Conservation (phyloP, 208 protist species). For the Novymonas esmeraldas region DNA sequence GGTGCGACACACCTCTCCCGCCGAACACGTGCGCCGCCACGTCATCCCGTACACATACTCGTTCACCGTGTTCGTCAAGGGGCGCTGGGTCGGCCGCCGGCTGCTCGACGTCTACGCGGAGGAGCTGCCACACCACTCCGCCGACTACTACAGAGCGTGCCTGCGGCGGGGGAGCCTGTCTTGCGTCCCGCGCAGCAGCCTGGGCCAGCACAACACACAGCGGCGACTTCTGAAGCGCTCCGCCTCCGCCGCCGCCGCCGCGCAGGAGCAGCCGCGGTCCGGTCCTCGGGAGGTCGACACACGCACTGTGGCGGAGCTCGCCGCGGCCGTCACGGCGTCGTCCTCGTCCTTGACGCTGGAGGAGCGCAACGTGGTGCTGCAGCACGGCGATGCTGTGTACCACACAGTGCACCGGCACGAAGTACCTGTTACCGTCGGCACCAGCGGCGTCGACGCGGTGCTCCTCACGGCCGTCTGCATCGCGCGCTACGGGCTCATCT, state of each 20-base stretch:
- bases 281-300: too few species aligned
- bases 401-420: conserved; percentile 96
- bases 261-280: too few species aligned
- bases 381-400: conserved; percentile 81
- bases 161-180: conserved; percentile 75
- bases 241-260: too few species aligned
- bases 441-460: conserved; percentile 55
- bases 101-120: conserved; percentile 89
- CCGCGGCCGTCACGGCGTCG: too few species aligned
- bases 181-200: conserved; percentile 23
- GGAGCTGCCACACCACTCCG: conserved; percentile 87
- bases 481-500: conserved; percentile 53
- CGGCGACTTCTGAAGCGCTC: conserved; percentile 48
- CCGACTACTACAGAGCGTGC: conserved; percentile 85
- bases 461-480: conserved; percentile 63
- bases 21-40: conserved; percentile 43
- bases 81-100: conserved; percentile 87
- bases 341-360: too few species aligned
- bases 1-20: conserved; percentile 14
- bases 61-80: conserved; percentile 93
- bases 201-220: conserved; percentile 38
- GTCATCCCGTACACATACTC: conserved; percentile 92
- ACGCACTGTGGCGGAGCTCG: too few species aligned
- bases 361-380: conserved; percentile 35
- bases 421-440: conserved; percentile 83